A percentile compares a stretch with the other conserved stretches of the same genome.
These are phyloP conservation scores for Colletotrichum lindemuthianum DNA, from an alignment of 2,329 filamentous ascomycete genomes.

Conservation along the genomic window DNA sequence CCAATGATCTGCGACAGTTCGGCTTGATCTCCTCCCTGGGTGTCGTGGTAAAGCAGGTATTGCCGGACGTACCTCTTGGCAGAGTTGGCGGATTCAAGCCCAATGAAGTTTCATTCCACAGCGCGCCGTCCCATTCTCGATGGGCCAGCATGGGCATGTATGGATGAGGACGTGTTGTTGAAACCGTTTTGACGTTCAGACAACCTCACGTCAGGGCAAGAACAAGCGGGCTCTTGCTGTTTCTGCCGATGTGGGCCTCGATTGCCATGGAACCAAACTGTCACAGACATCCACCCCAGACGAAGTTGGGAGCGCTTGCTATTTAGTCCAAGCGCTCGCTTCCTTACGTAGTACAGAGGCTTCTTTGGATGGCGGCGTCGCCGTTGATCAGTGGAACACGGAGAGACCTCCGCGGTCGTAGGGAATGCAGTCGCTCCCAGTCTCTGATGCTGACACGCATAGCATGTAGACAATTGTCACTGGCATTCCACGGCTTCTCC, in stretches of 20 bases:
- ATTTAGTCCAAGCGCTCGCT: background rate
- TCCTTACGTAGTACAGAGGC: background rate
- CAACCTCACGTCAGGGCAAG: conserved; percentile 28
- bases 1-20: conserved; percentile 20
- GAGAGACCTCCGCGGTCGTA: background rate
- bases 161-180: conserved; percentile 20
- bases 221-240: conserved; percentile 22
- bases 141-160: conserved; percentile 4
- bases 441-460: too few relatives aligned
- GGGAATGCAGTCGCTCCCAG: too few relatives aligned
- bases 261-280: conserved; percentile 27
- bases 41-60: conserved; percentile 15
- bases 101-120: conserved; percentile 7
- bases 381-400: background rate
- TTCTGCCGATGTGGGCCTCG: conserved; percentile 29
- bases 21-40: conserved; percentile 20
- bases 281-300: conserved; percentile 4
- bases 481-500: conserved; percentile 6
- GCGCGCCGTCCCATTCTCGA: conserved; percentile 8
- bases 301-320: background rate
- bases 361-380: background rate
- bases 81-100: background rate
- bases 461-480: background rate
- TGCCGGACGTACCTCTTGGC: conserved; percentile 22
- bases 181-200: conserved; percentile 33